phyloP scores from a whole-genome alignment of 306 rosid genomes.

The Albizia julibrissin region DNA sequence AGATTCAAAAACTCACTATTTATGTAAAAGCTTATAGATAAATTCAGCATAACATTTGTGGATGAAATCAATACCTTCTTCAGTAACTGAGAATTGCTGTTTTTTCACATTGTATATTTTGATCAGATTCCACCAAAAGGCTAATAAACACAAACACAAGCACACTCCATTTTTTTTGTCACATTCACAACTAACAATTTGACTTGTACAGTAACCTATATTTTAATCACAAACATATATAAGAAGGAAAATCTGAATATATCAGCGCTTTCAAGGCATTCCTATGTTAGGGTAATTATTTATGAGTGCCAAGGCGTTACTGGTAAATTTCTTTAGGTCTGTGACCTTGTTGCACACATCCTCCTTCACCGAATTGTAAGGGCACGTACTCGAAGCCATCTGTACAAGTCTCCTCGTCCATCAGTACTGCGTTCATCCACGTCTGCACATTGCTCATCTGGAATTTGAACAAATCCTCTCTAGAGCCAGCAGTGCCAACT shows the following conservation, averaged over 20 bases:
- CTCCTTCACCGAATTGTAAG: slow-evolving; percentile 58
- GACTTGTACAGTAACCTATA: neutral
- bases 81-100: neutral
- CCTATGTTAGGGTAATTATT: slow-evolving; percentile 60
- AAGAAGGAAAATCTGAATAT: slow-evolving; percentile 29
- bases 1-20: no score
- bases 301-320: slow-evolving; percentile 89
- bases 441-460: slow-evolving; percentile 99
- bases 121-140: neutral
- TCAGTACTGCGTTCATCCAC: slow-evolving; percentile 99
- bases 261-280: slow-evolving; percentile 26
- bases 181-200: neutral
- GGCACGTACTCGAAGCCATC: slow-evolving; percentile 79
- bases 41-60: no score
- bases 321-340: slow-evolving; percentile 71
- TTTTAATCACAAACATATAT: neutral
- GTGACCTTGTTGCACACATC: slow-evolving; percentile 52
- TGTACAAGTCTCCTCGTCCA: slow-evolving; percentile 94
- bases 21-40: no score
- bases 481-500: slow-evolving; percentile 45
- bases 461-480: slow-evolving; percentile 53
- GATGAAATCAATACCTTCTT: no score
- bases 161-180: neutral
- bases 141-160: neutral
- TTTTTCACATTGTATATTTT: neutral